Evolutionary conservation across 2,329 filamentous ascomycete genomes (phyloP).

Genomic region (Ceratocystis eucalypticola): DNA sequence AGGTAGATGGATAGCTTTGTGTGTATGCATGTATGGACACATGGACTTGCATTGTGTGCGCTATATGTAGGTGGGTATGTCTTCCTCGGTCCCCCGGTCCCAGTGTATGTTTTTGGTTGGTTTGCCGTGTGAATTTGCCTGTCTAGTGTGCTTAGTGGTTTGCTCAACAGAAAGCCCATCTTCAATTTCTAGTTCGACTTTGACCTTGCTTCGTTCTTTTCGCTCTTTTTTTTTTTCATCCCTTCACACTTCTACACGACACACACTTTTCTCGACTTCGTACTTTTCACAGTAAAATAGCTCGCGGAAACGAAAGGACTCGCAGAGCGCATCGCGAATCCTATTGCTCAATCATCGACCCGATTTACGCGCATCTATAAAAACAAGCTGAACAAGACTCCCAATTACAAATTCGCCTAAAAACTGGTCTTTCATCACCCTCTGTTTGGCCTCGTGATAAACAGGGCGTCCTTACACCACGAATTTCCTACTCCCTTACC

Average conservation of each 20-base stretch:
- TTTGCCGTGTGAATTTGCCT: not conserved
- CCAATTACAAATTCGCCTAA: not conserved
- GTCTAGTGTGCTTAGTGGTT: not conserved
- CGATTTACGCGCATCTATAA: not conserved
- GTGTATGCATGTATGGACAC: not conserved
- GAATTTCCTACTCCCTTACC: not conserved
- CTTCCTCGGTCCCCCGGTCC: conserved; percentile 3
- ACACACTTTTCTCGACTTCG: not conserved
- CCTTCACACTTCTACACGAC: not conserved
- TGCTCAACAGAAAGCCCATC: too few species aligned
- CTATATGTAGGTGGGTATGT: not conserved
- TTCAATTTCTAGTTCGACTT: too few species aligned
- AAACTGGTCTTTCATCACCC: not conserved
- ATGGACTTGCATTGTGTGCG: too few species aligned
- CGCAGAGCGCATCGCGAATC: not conserved
- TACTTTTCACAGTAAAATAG: not conserved
- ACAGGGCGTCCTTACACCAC: not conserved
- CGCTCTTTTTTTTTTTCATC: not conserved
- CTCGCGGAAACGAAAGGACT: not conserved
- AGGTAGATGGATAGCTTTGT: not conserved
- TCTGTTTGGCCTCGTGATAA: not conserved
- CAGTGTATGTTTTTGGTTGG: not conserved
- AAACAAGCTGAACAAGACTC: not conserved
- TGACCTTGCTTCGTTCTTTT: too few species aligned
- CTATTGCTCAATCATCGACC: not conserved